Percentiles rank a stretch among this genome's conserved stretches.
Evolutionary conservation across 108 stramenopile species (phyloP).

Genomic region (Nitzschia sp.): DNA sequence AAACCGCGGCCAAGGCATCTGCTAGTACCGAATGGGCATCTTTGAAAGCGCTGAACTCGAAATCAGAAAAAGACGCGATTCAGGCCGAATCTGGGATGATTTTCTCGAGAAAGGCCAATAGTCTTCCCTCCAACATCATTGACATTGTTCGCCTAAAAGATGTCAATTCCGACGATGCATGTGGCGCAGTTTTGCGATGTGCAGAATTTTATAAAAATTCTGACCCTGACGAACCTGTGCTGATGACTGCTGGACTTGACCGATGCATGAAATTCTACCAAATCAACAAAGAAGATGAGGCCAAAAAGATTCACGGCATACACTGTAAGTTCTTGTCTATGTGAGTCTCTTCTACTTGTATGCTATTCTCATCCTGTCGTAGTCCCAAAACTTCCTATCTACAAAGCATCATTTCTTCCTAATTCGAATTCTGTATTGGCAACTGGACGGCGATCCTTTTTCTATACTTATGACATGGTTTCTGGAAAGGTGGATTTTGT

Average conservation of each 20-base stretch:
- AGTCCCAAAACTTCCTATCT: conserved; percentile 90
- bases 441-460: conserved; percentile 88
- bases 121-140: conserved; percentile 63
- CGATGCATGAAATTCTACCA: conserved; percentile 91
- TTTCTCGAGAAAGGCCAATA: conserved; percentile 12
- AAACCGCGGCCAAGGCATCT: conserved; percentile 46
- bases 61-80: conserved; percentile 21
- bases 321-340: conserved; percentile 59
- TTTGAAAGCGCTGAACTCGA: conserved; percentile 28
- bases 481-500: conserved; percentile 76
- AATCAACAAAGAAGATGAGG: conserved; percentile 69
- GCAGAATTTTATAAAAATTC: conserved; percentile 85
- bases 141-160: conserved; percentile 76
- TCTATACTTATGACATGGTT: conserved; percentile 90
- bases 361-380: neutral
- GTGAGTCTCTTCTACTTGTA: no score
- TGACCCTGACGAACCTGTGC: conserved; percentile 64
- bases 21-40: conserved; percentile 80
- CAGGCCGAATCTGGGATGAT: conserved; percentile 22
- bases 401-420: conserved; percentile 80
- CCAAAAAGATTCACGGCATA: conserved; percentile 89
- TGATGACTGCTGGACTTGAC: conserved; percentile 89
- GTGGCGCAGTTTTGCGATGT: conserved; percentile 68
- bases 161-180: conserved; percentile 81
- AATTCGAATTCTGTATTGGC: conserved; percentile 78